Percentiles rank a stretch among this genome's conserved stretches.
Conservation (phyloP, 2,329 filamentous ascomycete species). For the Lachnellula subtilissima region DNA sequence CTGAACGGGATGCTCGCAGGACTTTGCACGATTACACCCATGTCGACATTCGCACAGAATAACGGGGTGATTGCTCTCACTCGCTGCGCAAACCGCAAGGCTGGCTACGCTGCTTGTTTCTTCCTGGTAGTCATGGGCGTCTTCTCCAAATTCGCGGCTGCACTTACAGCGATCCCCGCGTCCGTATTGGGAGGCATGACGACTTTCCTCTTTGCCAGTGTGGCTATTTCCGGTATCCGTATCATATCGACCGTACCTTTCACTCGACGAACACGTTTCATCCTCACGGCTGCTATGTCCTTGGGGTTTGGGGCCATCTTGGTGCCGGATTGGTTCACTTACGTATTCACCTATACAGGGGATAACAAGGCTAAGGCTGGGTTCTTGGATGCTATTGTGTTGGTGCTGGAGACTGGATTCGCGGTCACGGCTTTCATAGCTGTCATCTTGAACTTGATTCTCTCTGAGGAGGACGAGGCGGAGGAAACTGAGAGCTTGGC, state of each 20-base stretch:
- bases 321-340: constrained; percentile 61
- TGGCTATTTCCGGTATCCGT: constrained; percentile 71
- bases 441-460: constrained; percentile 66
- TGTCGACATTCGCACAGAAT: constrained; percentile 79
- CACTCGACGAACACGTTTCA: constrained; percentile 76
- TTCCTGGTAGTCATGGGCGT: constrained; percentile 78
- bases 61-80: constrained; percentile 82
- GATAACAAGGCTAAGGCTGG: constrained; percentile 63
- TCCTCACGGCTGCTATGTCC: constrained; percentile 69
- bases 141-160: constrained; percentile 77
- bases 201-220: constrained; percentile 73
- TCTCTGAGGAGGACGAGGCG: constrained; percentile 74
- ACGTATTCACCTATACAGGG: constrained; percentile 69
- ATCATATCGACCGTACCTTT: constrained; percentile 70
- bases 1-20: constrained; percentile 70
- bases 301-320: constrained; percentile 69
- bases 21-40: constrained; percentile 73
- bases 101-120: constrained; percentile 71
- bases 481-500: constrained; percentile 32
- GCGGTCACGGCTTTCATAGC: constrained; percentile 69
- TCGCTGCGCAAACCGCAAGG: constrained; percentile 73
- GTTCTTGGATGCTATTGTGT: constrained; percentile 68
- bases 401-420: constrained; percentile 72
- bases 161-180: constrained; percentile 69
- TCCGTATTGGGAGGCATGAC: constrained; percentile 67